Base-by-base conservation (phyloP, 164 flowering plant genomes). In the Malania oleifera region DNA sequence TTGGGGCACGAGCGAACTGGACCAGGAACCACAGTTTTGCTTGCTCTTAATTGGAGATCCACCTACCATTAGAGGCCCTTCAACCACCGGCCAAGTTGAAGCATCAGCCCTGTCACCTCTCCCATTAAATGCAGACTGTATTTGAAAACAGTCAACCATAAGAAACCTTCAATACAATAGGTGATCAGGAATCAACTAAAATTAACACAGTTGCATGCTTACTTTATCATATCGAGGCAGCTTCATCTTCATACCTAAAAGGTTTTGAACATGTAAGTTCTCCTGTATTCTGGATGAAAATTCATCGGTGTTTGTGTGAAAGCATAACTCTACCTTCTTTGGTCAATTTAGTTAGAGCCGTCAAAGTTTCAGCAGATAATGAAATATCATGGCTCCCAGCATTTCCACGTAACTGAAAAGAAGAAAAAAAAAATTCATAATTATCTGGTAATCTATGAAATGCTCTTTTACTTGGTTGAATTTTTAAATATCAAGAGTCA, bases 381-480 rank as follows among this genome's bases (percentile, higher is more conserved):
- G 76, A 50, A 52, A 93, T 85, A 77, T 93, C 99, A 76, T 93
- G 99, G 63, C 89, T 88, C 44, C 99, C 99, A 61, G 97, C 93
- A 81, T 93, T 93, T 65, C 99, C 99, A 41, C 99, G 95, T 23
- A 75, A 69, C 99, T 93, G 79, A 44, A 63, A 62, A 54, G 22
- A 41, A 46, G 23, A 54, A 19, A 23, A 44, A 24, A n/a, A 13
- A n/a, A n/a, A 31, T 2, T 39, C 48, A 31, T 52, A 25, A 44
- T 27, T 53, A 18, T n/a, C 14, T 37, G 17, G 6, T 39, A 7
- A 72, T 29, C 12, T 38, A 24, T 38, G 39, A 29, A 17, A 1
- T 49, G 20, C 20, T 7, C 17, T 5, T 7, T 39, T 17, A 13
- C 23, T 38, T 10, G 0, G 0, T 19, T 31, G 35, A 64, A 10